Percentiles rank a stretch among this genome's conserved stretches.
phyloP scores from a whole-genome alignment of 2,329 filamentous ascomycete genomes.

The Colletotrichum siamense region DNA sequence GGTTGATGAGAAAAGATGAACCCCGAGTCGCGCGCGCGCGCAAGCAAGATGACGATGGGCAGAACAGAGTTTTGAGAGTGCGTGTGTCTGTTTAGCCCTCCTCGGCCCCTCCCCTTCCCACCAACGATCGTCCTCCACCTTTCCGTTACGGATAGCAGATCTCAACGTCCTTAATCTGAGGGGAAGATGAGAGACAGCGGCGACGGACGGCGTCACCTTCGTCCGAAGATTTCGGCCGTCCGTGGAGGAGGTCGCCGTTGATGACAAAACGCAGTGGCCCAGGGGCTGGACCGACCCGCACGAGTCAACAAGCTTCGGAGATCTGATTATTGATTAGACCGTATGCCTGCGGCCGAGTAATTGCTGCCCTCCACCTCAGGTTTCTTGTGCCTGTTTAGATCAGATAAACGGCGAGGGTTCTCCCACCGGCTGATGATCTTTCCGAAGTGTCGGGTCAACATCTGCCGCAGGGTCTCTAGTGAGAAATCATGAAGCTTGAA shows the following conservation, averaged over 20 bases:
- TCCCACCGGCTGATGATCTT: not conserved
- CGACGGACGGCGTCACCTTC: not conserved
- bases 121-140: not conserved
- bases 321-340: not conserved
- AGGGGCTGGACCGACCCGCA: not conserved
- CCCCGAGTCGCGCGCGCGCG: conserved; percentile 4
- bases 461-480: not conserved
- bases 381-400: not conserved
- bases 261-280: not conserved
- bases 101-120: not conserved
- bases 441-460: not conserved
- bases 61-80: not conserved
- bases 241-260: not conserved
- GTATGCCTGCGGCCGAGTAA: not conserved
- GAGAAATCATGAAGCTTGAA: not conserved
- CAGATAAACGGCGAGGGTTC: not conserved
- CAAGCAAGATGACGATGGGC: not conserved
- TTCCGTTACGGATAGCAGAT: not conserved
- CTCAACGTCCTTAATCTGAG: not conserved
- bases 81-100: not conserved
- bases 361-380: not conserved
- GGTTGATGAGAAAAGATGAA: conserved; percentile 3
- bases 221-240: not conserved
- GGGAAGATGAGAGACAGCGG: not conserved
- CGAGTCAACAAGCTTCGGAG: not conserved